Evolutionary conservation across 2,329 filamentous ascomycete genomes (phyloP).

Genomic region (Sporothrix inflata): DNA sequence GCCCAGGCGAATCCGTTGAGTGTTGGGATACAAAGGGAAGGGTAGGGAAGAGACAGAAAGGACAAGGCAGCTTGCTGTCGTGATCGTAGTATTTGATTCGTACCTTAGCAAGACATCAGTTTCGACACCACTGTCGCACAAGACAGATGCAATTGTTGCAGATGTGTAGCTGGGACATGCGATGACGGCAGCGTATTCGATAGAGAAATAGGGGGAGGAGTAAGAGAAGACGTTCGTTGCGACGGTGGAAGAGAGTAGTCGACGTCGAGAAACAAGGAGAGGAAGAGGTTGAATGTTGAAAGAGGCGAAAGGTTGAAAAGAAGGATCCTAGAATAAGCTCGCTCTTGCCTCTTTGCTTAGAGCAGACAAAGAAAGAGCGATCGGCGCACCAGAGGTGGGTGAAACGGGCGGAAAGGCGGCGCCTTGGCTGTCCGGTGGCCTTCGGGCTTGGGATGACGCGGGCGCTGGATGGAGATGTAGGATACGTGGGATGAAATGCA

Average conservation of each 20-base stretch:
- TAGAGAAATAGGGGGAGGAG: neutral
- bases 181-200: neutral
- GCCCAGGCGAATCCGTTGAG: neutral
- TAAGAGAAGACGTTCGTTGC: neutral
- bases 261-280: neutral
- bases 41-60: neutral
- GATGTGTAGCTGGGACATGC: neutral
- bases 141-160: conserved; percentile 1
- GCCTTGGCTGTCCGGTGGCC: conserved; percentile 3
- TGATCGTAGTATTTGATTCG: neutral
- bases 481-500: neutral
- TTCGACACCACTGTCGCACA: conserved; percentile 27
- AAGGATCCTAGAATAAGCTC: neutral
- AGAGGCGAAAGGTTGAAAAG: neutral
- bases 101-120: conserved; percentile 21
- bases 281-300: neutral
- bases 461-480: neutral
- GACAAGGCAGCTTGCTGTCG: neutral
- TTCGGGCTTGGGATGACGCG: neutral
- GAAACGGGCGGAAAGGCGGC: conserved; percentile 8
- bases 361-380: conserved; percentile 6
- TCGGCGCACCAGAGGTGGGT: conserved; percentile 3
- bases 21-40: neutral
- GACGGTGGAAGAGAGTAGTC: neutral
- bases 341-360: neutral